Conservation (phyloP, 345 rosid genomes). For the Bruguiera sexangula region DNA sequence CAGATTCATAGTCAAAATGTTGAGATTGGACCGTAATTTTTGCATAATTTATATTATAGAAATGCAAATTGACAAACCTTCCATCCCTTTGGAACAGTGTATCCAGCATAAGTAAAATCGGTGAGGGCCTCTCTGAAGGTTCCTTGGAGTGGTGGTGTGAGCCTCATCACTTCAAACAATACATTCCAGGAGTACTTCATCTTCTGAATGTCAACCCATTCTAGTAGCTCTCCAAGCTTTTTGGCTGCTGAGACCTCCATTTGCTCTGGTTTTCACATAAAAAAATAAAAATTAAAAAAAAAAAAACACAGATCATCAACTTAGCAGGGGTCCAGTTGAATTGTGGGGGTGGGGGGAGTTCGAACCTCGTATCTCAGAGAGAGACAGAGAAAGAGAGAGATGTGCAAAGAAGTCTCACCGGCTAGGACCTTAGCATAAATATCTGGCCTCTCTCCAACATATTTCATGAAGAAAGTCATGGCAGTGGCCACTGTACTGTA, state of each 20-base stretch:
- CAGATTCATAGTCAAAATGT: too few species aligned
- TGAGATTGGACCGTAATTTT: too few species aligned
- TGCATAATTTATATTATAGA: too few species aligned
- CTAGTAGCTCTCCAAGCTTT: slow-evolving; percentile 30
- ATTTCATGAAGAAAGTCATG: slow-evolving; percentile 56
- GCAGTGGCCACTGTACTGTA: slow-evolving; percentile 56
- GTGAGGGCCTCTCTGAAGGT: slow-evolving; percentile 49
- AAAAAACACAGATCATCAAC: too few species aligned
- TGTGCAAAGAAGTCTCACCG: slow-evolving; percentile 19
- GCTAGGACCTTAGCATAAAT: slow-evolving; percentile 37
- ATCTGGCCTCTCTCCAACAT: slow-evolving; percentile 49
- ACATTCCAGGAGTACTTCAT: slow-evolving; percentile 56
- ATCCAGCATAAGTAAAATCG: slow-evolving; percentile 46
- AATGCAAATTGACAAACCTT: slow-evolving; percentile 20
- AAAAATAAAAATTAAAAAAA: background rate
- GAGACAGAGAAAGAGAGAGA: background rate
- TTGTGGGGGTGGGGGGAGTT: too few species aligned
- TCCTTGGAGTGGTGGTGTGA: slow-evolving; percentile 51
- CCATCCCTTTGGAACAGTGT: slow-evolving; percentile 57
- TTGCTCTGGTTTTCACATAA: slow-evolving; percentile 34
- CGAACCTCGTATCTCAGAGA: too few species aligned
- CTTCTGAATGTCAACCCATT: slow-evolving; percentile 49
- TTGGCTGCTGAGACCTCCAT: slow-evolving; percentile 24
- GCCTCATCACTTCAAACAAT: slow-evolving; percentile 44
- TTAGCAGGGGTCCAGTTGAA: too few species aligned